These are phyloP conservation scores for Rhizophagus sp. DNA, from an alignment of 192 early-diverging fungal species.

Conservation along the genomic window DNA sequence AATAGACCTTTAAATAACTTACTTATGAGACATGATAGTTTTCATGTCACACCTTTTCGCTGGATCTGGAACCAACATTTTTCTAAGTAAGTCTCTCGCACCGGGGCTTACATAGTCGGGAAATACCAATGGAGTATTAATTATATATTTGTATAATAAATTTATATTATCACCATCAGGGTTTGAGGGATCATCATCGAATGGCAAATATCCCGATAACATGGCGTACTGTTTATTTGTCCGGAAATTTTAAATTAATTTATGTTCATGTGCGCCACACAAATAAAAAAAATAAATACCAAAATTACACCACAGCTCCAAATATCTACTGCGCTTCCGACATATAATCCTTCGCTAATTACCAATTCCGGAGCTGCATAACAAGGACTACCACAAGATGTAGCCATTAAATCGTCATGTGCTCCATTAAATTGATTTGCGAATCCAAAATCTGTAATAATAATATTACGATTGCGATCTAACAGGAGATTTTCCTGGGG, in stretches of 20 bases:
- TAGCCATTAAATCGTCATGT: constrained; percentile 81
- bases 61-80: constrained; percentile 94
- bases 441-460: constrained; percentile 99
- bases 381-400: constrained; percentile 96
- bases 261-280: not conserved
- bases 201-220: constrained; percentile 87
- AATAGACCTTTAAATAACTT: not conserved
- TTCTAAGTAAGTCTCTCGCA: constrained; percentile 77
- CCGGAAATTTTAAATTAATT: not conserved
- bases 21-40: constrained; percentile 74
- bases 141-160: constrained; percentile 82
- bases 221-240: constrained; percentile 67
- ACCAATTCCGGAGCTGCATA: constrained; percentile 99
- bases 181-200: constrained; percentile 88
- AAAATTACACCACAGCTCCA: constrained; percentile 99
- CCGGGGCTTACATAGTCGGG: constrained; percentile 80
- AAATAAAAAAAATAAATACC: constrained; percentile 30
- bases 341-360: constrained; percentile 94
- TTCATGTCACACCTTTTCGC: constrained; percentile 68
- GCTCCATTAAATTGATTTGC: constrained; percentile 84
- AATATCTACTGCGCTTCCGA: constrained; percentile 94
- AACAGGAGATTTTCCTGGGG: constrained; percentile 89
- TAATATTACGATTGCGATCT: constrained; percentile 88
- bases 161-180: constrained; percentile 90
- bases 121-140: constrained; percentile 78